These are phyloP conservation scores for Trichosporon faecale DNA, from an alignment of 1,284 basidiomycete species.

Conservation along the genomic window DNA sequence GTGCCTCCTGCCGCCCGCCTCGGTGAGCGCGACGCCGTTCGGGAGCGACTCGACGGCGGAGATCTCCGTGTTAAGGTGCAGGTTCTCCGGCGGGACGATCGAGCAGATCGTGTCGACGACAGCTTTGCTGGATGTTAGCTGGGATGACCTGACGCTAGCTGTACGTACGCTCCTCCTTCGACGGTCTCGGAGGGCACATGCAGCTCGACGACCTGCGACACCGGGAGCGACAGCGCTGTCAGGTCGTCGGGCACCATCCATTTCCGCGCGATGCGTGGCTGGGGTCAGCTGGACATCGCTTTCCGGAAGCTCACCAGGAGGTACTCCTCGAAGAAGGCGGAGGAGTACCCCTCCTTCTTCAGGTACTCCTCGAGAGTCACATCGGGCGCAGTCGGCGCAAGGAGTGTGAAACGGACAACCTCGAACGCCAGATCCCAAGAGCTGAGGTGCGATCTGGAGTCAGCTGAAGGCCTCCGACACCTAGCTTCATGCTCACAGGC, in stretches of 20 bases:
- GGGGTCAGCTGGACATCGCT: background rate
- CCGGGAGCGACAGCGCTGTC: slow-evolving; percentile 17
- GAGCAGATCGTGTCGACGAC: slow-evolving; percentile 67
- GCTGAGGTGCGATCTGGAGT: slow-evolving; percentile 57
- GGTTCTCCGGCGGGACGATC: slow-evolving; percentile 57
- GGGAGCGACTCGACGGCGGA: slow-evolving; percentile 35
- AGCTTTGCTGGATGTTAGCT: slow-evolving; percentile 50
- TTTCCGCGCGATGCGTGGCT: slow-evolving; percentile 21
- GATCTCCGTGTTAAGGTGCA: slow-evolving; percentile 65
- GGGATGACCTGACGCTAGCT: slow-evolving; percentile 47
- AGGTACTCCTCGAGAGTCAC: slow-evolving; percentile 70
- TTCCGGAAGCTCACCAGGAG: slow-evolving; percentile 61
- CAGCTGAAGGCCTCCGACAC: background rate
- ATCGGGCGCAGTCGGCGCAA: slow-evolving; percentile 38
- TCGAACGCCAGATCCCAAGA: slow-evolving; percentile 78
- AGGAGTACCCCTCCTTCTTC: slow-evolving; percentile 64
- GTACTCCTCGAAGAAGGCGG: slow-evolving; percentile 71
- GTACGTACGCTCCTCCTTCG: slow-evolving; percentile 60
- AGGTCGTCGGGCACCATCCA: slow-evolving; percentile 20
- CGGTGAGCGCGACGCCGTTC: slow-evolving; percentile 38
- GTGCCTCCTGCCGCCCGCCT: slow-evolving; percentile 41
- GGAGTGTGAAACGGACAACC: slow-evolving; percentile 68
- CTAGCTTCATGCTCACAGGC: background rate
- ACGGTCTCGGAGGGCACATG: slow-evolving; percentile 52
- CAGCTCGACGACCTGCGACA: slow-evolving; percentile 13